Percentiles rank a stretch among this genome's conserved stretches.
Evolutionary conservation across 2,329 filamentous ascomycete genomes (phyloP).

Genomic region (Ascochyta viciae-villosae): DNA sequence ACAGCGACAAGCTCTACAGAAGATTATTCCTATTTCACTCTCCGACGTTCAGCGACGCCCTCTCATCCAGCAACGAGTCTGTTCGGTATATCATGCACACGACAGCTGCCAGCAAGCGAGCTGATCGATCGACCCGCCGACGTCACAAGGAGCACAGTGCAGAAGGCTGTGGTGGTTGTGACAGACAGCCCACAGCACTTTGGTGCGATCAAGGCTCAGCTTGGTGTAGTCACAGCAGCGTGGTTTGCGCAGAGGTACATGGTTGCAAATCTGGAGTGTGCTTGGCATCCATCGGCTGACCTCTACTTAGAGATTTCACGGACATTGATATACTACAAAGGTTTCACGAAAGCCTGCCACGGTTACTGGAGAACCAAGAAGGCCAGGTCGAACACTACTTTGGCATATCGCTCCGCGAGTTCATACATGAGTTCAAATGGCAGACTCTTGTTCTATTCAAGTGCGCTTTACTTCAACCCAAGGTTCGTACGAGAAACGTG

Average conservation of each 20-base stretch:
- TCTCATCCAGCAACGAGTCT: conserved; percentile 74
- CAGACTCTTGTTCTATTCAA: conserved; percentile 95
- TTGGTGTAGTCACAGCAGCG: conserved; percentile 88
- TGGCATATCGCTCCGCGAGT: conserved; percentile 80
- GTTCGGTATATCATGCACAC: conserved; percentile 94
- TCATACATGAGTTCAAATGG: conserved; percentile 93
- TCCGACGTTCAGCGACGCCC: conserved; percentile 64
- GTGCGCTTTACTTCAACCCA: conserved; percentile 90
- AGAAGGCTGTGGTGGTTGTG: conserved; percentile 97
- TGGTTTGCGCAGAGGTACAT: conserved; percentile 86
- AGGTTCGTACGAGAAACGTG: conserved; percentile 63
- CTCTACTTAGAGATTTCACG: conserved; percentile 70
- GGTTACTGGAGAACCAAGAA: conserved; percentile 66
- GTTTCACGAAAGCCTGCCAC: conserved; percentile 85
- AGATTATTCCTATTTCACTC: conserved; percentile 98
- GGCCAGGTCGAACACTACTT: conserved; percentile 85
- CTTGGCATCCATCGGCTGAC: conserved; percentile 16
- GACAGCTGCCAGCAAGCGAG: conserved; percentile 82
- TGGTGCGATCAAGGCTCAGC: conserved; percentile 85
- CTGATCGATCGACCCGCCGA: conserved; percentile 82
- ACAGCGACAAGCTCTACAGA: conserved; percentile 72
- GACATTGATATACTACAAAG: conserved; percentile 87
- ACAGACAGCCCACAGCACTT: conserved; percentile 90
- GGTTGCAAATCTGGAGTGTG: conserved; percentile 29
- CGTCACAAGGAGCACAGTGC: conserved; percentile 95